Base-by-base conservation (phyloP, 495 filamentous ascomycete genomes). In the Cercophora scortea region DNA sequence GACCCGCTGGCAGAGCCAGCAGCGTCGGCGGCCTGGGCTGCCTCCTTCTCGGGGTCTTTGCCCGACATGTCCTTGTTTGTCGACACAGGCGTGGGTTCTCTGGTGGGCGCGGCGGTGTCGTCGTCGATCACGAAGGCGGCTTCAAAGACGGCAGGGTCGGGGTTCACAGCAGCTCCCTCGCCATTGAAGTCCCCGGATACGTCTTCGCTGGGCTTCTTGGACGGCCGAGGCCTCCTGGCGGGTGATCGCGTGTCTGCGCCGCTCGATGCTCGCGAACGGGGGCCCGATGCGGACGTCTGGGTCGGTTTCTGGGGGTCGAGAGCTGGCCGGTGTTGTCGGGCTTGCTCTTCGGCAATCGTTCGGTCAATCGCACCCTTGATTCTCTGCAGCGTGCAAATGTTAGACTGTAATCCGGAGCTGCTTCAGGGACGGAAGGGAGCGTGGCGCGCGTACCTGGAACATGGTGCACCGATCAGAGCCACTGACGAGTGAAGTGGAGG, bases 311-410 rank as follows among this genome's bases (percentile, higher is more conserved):
- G 53, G 15, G 62, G 55, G n/a, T 63, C 55, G 35, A 56, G 39
- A 40, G 25, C 8, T 9, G 83, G 68, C 59, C 76, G 78, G 60
- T 88, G 83, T 45, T 51, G 49, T 38, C 88, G 83, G 50, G 88
- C 86, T 69, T 93, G 88, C 75, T 95, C 90, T 71, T 95, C 88
- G 57, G 89, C 86, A 55, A 95, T 90, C 58, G 84, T 82, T 57
- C 82, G 82, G 63, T 95, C 89, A 61, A 95, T 87, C 47, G 87
- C 86, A 55, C 85, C 86, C 74, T 89, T 90, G 60, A 95, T 68
- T 70, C 89, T 85, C 89, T 95, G 64, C 41, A 38, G 35, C 5
- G 25, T 25, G 25, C 25, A 25, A 25, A 25, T 25, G 25, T 25
- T 5, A 25, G 25, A 25, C 25, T 25, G 25, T 25, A 5, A 25